A percentile compares a stretch with the other conserved stretches of the same genome.
Conservation (phyloP, 139 green algal genomes). For the Microglena sp. region DNA sequence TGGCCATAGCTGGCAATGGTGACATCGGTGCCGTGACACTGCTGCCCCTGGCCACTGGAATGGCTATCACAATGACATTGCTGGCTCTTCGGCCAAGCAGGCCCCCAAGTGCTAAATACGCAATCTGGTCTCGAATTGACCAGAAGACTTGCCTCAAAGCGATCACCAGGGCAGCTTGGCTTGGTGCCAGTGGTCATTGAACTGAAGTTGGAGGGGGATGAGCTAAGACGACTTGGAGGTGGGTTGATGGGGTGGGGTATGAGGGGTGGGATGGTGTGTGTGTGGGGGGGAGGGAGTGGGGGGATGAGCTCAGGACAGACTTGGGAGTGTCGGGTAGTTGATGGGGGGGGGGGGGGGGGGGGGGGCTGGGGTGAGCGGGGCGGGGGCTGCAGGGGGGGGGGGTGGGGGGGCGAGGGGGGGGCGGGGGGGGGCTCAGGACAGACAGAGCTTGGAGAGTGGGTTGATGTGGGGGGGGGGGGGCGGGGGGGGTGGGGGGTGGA, state of each 20-base stretch:
- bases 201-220: not conserved
- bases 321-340: no score
- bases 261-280: no score
- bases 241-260: no score
- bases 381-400: no score
- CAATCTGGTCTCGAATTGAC: constrained; percentile 92
- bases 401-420: no score
- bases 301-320: not conserved
- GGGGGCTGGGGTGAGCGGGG: no score
- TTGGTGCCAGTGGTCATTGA: constrained; percentile 45
- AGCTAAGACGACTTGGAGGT: not conserved
- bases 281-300: not conserved
- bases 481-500: no score
- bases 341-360: no score
- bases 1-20: constrained; percentile 43
- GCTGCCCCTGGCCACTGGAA: constrained; percentile 81
- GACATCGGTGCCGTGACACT: constrained; percentile 56
- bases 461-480: no score
- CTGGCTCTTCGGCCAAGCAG: constrained; percentile 21
- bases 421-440: no score
- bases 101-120: constrained; percentile 31
- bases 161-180: constrained; percentile 47
- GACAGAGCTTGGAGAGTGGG: no score
- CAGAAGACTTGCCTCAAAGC: constrained; percentile 98
- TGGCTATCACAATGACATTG: constrained; percentile 70